Evolutionary conservation across 345 rosid genomes (phyloP), one percentile per base, ranked within the genome.

Genomic region (Eucalyptus fibrosa): DNA sequence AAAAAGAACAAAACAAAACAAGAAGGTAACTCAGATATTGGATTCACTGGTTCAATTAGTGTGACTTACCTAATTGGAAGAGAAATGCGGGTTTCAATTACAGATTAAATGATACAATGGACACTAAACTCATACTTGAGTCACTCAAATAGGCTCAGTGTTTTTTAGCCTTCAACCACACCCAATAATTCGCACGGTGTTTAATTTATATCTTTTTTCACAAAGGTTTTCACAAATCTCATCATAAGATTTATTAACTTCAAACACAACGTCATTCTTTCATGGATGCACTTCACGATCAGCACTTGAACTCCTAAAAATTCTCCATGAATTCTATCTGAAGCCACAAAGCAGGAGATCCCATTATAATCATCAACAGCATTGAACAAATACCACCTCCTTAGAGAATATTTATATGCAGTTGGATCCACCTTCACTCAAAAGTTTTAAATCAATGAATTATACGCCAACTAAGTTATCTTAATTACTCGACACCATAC

Each of bases 241-340:
- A n/a, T 15, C 77, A 65, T 9, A 65, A 3, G 37, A 65, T 65
- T 65, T 65, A 2, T 30, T 15, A n/a, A 17, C 37, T 65, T 65
- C 21, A 65, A n/a, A 65, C 37, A 65, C 2, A 0, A 65, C 0
- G 6, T n/a, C 21, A 1, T 65, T 65, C 37, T n/a, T n/a, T 65
- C 77, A n/a, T n/a, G 37, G 37, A 7, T 65, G 77, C 77, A 65
- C 19, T 15, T 65, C 19, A n/a, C 2, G 6, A 14, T n/a, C 77
- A 65, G 11, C 40, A n/a, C 77, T n/a, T 65, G 5, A 65, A 65
- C 77, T 65, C 77, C 19, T 62, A 18, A 13, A 6, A 60, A 28
- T 62, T 62, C 32, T 62, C 34, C 69, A 28, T 12, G 69, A 62
- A 62, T 62, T 62, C 69, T 34, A 62, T 13, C 14, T 1, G 69